These are phyloP conservation scores for Mollisia scopiformis DNA, from an alignment of 2,329 filamentous ascomycete genomes.

Conservation along the genomic window DNA sequence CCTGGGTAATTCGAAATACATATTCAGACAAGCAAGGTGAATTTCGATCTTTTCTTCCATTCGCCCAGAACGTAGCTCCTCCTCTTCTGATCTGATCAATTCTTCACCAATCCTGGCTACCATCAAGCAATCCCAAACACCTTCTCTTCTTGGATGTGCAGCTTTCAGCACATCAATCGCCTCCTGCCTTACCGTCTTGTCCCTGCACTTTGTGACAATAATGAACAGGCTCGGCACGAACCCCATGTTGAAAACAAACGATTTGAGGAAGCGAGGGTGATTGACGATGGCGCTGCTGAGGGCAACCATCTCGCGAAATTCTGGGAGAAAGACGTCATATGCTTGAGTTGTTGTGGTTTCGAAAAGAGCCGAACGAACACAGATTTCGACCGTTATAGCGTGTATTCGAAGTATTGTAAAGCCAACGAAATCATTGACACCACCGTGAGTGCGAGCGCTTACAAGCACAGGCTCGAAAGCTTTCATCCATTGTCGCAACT, in stretches of 20 bases:
- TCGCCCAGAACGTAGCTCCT: not conserved
- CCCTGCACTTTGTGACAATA: constrained; percentile 18
- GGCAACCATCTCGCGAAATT: constrained; percentile 8
- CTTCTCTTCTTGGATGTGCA: constrained; percentile 22
- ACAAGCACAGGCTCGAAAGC: constrained; percentile 24
- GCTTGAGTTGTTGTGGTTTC: not conserved
- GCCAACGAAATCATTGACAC: constrained; percentile 15
- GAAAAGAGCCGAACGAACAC: constrained; percentile 2
- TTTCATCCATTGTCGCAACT: constrained; percentile 24
- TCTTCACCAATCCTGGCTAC: constrained; percentile 12
- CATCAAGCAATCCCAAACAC: constrained; percentile 23
- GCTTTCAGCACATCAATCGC: constrained; percentile 21
- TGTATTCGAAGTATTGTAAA: constrained; percentile 24
- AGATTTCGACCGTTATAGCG: constrained; percentile 17
- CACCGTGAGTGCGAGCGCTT: constrained; percentile 10
- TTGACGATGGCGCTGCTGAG: not conserved
- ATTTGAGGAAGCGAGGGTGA: constrained; percentile 8
- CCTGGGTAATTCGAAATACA: not conserved
- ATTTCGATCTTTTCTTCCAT: not conserved
- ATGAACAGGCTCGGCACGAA: constrained; percentile 20
- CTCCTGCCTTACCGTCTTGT: constrained; percentile 15
- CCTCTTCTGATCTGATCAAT: constrained; percentile 3
- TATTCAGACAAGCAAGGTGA: constrained; percentile 4
- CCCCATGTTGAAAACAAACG: constrained; percentile 25
- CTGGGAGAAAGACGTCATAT: constrained; percentile 14